Evolutionary conservation across 2,329 filamentous ascomycete species (phyloP).

Genomic region (Periconia sp.): DNA sequence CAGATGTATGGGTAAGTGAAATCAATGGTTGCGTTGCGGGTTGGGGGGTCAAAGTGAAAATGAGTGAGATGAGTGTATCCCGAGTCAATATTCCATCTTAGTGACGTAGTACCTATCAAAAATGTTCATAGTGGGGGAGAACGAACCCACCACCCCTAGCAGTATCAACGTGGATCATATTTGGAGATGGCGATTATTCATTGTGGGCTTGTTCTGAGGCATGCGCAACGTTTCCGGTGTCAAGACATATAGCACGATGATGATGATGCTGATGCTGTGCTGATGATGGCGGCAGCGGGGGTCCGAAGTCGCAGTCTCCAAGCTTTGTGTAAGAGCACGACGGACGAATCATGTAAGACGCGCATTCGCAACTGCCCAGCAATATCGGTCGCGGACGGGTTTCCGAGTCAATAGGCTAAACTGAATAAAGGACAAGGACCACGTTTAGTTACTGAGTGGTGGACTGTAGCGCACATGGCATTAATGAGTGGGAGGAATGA

Average conservation of each 20-base stretch:
- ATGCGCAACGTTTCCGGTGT: background rate
- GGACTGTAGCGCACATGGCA: too few relatives aligned
- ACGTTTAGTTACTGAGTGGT: too few relatives aligned
- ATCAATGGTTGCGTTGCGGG: background rate
- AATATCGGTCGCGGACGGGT: background rate
- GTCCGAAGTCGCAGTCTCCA: background rate
- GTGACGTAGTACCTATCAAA: background rate
- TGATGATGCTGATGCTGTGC: background rate
- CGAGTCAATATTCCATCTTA: background rate
- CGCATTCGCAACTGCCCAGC: background rate
- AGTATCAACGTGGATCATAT: too few relatives aligned
- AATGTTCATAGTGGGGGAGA: background rate
- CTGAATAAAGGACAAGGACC: background rate
- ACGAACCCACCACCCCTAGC: too few relatives aligned
- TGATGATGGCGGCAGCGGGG: background rate
- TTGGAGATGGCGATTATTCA: background rate
- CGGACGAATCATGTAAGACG: background rate
- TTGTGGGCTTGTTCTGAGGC: background rate
- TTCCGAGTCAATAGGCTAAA: background rate
- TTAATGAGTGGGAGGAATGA: background rate
- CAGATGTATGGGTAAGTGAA: background rate
- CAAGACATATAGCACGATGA: background rate
- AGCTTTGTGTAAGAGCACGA: background rate
- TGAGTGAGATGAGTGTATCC: background rate
- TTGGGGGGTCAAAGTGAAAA: too few relatives aligned